Evolutionary conservation across 2,329 filamentous ascomycete species (phyloP).

Genomic region (Zymoseptoria ardabiliae): DNA sequence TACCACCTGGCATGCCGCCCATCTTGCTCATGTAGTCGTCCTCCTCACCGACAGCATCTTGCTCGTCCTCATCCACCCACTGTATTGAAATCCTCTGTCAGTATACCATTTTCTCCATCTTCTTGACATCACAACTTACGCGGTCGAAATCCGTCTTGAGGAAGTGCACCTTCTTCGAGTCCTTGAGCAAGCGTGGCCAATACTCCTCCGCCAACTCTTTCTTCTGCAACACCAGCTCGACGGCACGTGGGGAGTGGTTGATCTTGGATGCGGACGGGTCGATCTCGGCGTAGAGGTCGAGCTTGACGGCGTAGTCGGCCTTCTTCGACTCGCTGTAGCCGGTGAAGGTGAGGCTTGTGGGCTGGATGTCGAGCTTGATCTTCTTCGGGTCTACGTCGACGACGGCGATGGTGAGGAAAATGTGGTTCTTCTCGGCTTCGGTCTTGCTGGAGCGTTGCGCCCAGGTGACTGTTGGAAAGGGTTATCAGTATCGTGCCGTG

Average conservation of each 20-base stretch:
- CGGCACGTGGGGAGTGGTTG: conserved; percentile 79
- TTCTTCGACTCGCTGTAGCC: conserved; percentile 80
- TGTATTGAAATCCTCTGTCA: conserved; percentile 26
- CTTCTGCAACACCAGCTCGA: conserved; percentile 90
- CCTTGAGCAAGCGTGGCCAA: conserved; percentile 94
- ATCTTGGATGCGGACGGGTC: conserved; percentile 76
- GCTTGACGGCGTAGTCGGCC: conserved; percentile 73
- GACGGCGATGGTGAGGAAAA: conserved; percentile 87
- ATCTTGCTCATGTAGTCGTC: conserved; percentile 53
- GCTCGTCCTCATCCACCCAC: conserved; percentile 98
- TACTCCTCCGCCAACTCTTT: conserved; percentile 91
- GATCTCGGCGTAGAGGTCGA: conserved; percentile 88
- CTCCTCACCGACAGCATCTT: conserved; percentile 80
- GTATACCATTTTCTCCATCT: conserved; percentile 4
- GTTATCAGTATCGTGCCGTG: conserved; percentile 15
- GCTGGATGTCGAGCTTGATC: conserved; percentile 75
- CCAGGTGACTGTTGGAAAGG: conserved; percentile 75
- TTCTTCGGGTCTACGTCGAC: conserved; percentile 71
- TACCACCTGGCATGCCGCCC: conserved; percentile 34
- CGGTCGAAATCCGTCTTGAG: conserved; percentile 99
- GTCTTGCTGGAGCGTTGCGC: conserved; percentile 83
- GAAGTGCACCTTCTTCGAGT: conserved; percentile 82
- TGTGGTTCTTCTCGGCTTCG: conserved; percentile 81
- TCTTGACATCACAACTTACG: conserved; percentile 40
- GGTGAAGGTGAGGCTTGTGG: conserved; percentile 69